These are phyloP conservation scores for Infundibulicybe gibba DNA, from an alignment of 768 basidiomycete species.

Conservation along the genomic window DNA sequence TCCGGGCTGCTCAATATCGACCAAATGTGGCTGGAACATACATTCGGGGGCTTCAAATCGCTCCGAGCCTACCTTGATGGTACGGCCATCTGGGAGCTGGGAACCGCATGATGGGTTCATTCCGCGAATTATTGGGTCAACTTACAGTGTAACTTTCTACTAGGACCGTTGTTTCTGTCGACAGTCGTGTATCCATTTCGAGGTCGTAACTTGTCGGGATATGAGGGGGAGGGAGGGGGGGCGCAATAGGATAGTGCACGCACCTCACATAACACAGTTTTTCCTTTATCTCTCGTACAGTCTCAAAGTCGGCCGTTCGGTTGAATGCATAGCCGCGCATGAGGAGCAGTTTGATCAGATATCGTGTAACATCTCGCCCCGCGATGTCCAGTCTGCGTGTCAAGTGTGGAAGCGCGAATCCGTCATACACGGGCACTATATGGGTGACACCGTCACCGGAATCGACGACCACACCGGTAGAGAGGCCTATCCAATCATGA, in stretches of 20 bases:
- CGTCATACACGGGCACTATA: conserved; percentile 96
- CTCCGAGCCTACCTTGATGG: conserved; percentile 93
- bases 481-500: conserved; percentile 61
- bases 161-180: conserved; percentile 94
- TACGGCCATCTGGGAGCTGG: conserved; percentile 88
- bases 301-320: conserved; percentile 90
- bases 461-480: conserved; percentile 92
- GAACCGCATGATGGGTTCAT: conserved; percentile 4
- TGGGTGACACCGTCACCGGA: conserved; percentile 96
- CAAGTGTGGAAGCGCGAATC: conserved; percentile 88
- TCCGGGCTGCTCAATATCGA: conserved; percentile 86
- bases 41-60: conserved; percentile 94
- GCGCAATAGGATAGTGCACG: conserved; percentile 8
- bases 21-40: conserved; percentile 89
- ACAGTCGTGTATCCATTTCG: conserved; percentile 88
- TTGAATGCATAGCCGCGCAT: conserved; percentile 95
- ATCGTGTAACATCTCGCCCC: conserved; percentile 88
- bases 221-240: too few species aligned
- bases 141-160: conserved; percentile 94
- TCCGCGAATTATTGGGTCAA: not conserved
- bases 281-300: conserved; percentile 97
- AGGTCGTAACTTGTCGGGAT: conserved; percentile 74
- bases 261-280: conserved; percentile 96
- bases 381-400: conserved; percentile 90
- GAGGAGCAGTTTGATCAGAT: conserved; percentile 77